Evolutionary conservation across 495 filamentous ascomycete species (phyloP).

Genomic region (Aspergillus ellipticus): DNA sequence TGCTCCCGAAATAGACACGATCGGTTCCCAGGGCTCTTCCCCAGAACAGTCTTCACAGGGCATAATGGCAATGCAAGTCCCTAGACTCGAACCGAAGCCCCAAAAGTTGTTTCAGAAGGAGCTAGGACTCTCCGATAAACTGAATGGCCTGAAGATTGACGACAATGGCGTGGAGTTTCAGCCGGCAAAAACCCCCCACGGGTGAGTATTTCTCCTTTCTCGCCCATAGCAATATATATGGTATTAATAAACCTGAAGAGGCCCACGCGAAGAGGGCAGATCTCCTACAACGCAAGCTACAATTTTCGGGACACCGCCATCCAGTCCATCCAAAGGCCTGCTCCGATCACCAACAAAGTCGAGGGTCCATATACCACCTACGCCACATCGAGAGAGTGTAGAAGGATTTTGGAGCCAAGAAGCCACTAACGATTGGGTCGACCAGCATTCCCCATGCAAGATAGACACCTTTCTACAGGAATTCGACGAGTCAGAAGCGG

Average conservation of each 20-base stretch:
- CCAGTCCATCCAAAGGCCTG: constrained; percentile 39
- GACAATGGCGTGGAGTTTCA: constrained; percentile 24
- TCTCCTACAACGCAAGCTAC: too few relatives aligned
- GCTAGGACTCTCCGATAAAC: constrained; percentile 22
- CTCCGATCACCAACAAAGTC: constrained; percentile 53
- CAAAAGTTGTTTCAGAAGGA: constrained; percentile 23
- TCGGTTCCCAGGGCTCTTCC: constrained; percentile 12
- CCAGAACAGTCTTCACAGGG: too few relatives aligned
- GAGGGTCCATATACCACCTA: constrained; percentile 45
- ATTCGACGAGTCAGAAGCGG: constrained; percentile 30
- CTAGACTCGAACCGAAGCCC: constrained; percentile 13
- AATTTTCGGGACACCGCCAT: constrained; percentile 40
- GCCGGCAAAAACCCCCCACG: constrained; percentile 7
- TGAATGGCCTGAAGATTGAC: constrained; percentile 22
- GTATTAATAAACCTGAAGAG: too few relatives aligned
- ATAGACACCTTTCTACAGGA: constrained; percentile 27
- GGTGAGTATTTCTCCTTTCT: neutral
- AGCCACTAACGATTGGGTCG: constrained; percentile 76
- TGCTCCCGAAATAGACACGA: constrained; percentile 16
- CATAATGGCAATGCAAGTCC: too few relatives aligned
- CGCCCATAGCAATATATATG: too few relatives aligned
- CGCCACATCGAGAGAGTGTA: constrained; percentile 60
- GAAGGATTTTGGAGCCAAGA: constrained; percentile 82
- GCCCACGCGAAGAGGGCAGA: too few relatives aligned
- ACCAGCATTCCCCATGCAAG: constrained; percentile 69